These are phyloP conservation scores for Canavalia gladiata DNA, from an alignment of 306 rosid species.

Conservation along the genomic window DNA sequence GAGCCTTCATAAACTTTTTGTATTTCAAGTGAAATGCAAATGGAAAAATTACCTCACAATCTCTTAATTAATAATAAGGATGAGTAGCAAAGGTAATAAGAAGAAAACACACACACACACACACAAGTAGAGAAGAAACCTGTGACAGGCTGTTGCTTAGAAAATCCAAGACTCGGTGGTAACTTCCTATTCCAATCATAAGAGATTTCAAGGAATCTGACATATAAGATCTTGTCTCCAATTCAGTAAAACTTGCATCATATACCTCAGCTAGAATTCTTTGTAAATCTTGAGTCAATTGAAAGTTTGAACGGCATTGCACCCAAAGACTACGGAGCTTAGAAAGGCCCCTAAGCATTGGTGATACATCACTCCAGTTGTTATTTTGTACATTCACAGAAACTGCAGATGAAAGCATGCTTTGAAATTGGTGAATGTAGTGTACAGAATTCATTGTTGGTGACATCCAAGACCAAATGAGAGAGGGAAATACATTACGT, in stretches of 20 bases:
- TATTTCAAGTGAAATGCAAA: too few species aligned
- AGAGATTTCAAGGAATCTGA: not conserved
- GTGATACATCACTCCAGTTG: not conserved
- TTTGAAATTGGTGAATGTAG: not conserved
- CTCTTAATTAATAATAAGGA: not conserved
- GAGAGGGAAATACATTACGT: constrained; percentile 40
- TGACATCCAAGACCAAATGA: constrained; percentile 45
- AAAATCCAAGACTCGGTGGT: not conserved
- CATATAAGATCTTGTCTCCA: not conserved
- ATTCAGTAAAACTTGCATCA: not conserved
- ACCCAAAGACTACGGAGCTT: constrained; percentile 17
- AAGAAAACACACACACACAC: not conserved
- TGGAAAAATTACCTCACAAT: not conserved
- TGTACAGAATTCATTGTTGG: constrained; percentile 19
- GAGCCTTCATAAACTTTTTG: too few species aligned
- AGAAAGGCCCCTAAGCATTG: not conserved
- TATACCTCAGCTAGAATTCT: constrained; percentile 2
- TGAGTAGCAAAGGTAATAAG: not conserved
- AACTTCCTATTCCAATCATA: constrained; percentile 38
- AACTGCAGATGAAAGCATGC: constrained; percentile 8
- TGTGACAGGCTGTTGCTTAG: constrained; percentile 9
- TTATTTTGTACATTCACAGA: not conserved
- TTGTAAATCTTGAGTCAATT: not conserved
- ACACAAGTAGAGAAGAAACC: not conserved
- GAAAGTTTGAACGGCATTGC: not conserved